Percentiles rank a stretch among this genome's conserved stretches.
phyloP scores from a whole-genome alignment of 805 yeast species.

The Spencermartinsiella europaea region DNA sequence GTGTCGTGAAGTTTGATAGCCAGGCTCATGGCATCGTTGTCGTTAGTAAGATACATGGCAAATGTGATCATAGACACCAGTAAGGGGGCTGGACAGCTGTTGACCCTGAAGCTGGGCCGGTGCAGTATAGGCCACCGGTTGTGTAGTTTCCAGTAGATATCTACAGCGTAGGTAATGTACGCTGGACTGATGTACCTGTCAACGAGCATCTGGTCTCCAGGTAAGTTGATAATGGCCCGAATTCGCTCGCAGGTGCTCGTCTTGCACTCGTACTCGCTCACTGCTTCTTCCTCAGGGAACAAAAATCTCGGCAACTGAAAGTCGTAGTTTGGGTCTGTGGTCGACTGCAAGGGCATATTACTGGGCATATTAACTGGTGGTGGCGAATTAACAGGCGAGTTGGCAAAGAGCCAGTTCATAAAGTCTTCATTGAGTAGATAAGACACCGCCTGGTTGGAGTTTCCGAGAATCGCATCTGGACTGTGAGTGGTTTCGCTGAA shows the following conservation, averaged over 20 bases:
- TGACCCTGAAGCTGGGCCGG: conserved; percentile 47
- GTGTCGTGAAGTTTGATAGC: conserved; percentile 47
- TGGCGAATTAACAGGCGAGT: neutral
- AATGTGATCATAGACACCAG: conserved; percentile 49
- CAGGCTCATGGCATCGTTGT: conserved; percentile 30
- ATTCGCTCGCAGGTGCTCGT: conserved; percentile 10
- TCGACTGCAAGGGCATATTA: conserved; percentile 1
- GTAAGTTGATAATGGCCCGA: conserved; percentile 4
- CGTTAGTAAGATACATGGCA: conserved; percentile 35
- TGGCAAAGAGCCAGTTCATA: conserved; percentile 19
- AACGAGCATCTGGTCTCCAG: conserved; percentile 6
- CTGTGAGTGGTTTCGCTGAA: conserved; percentile 17
- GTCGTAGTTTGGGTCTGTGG: neutral
- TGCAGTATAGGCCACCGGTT: conserved; percentile 53
- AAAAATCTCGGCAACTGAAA: neutral
- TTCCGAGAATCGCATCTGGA: conserved; percentile 20
- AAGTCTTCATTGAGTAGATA: conserved; percentile 22
- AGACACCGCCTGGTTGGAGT: conserved; percentile 19
- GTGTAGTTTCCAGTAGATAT: conserved; percentile 36
- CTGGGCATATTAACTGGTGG: neutral
- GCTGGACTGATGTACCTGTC: conserved; percentile 16
- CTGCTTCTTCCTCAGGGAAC: neutral
- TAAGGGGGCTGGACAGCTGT: conserved; percentile 41
- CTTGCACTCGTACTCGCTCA: conserved; percentile 1
- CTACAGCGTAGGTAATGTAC: conserved; percentile 18